Evolutionary conservation across 2,329 filamentous ascomycete species (phyloP).

Genomic region (Sporothrix schenckii): DNA sequence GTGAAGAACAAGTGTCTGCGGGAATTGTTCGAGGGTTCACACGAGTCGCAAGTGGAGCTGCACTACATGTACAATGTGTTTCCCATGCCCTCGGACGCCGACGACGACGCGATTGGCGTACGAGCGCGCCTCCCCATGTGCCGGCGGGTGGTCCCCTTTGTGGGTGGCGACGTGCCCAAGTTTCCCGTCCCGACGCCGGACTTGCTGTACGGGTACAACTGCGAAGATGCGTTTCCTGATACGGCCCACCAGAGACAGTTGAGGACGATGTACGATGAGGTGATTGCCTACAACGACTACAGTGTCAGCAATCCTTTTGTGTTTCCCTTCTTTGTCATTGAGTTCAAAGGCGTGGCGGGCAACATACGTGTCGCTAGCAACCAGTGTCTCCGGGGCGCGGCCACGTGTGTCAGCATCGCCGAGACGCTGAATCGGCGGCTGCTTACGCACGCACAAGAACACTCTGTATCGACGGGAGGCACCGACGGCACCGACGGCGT

Average conservation of each 20-base stretch:
- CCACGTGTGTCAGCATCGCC: conserved; percentile 18
- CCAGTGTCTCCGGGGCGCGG: conserved; percentile 16
- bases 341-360: conserved; percentile 6
- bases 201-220: neutral
- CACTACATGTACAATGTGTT: neutral
- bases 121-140: neutral
- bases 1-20: neutral
- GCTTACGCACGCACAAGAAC: neutral
- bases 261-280: neutral
- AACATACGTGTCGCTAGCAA: conserved; percentile 17
- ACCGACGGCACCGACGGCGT: too few species aligned
- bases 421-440: neutral
- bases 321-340: conserved; percentile 36
- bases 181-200: neutral
- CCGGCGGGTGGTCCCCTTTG: conserved; percentile 6
- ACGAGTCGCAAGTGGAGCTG: neutral
- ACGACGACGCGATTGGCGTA: neutral
- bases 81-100: neutral
- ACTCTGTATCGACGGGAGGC: too few species aligned
- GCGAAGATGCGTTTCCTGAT: neutral
- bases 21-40: neutral
- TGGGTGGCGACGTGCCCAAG: neutral
- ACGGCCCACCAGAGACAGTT: neutral
- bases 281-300: neutral
- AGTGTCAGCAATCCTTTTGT: neutral